Percentiles rank a stretch among this genome's conserved stretches.
phyloP scores from a whole-genome alignment of 2,329 filamentous ascomycete genomes.

The Nothopassalora personata region DNA sequence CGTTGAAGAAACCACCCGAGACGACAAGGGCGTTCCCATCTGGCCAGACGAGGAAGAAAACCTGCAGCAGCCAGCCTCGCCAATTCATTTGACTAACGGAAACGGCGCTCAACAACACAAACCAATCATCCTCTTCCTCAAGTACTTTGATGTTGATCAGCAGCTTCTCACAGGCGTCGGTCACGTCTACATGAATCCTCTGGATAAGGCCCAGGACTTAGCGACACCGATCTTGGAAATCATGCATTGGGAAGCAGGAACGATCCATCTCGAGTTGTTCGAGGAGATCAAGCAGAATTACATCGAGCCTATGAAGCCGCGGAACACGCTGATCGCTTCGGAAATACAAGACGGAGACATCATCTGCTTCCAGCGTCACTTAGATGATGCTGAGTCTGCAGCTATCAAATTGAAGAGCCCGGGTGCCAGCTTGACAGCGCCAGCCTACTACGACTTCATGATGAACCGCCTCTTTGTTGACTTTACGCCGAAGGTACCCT shows the following conservation, averaged over 20 bases:
- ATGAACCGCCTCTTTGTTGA: slow-evolving; percentile 74
- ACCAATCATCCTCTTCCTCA: slow-evolving; percentile 80
- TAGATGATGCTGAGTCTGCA: slow-evolving; percentile 37
- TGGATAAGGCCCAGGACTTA: slow-evolving; percentile 82
- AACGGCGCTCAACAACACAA: slow-evolving; percentile 35
- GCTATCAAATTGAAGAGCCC: slow-evolving; percentile 27
- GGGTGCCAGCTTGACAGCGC: slow-evolving; percentile 25
- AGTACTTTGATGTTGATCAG: slow-evolving; percentile 75
- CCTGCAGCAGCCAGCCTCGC: slow-evolving; percentile 43
- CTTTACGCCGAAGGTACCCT: slow-evolving; percentile 61
- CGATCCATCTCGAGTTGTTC: slow-evolving; percentile 62
- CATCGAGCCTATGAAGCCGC: slow-evolving; percentile 86
- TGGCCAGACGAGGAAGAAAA: slow-evolving; percentile 62
- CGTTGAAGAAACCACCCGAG: slow-evolving; percentile 70
- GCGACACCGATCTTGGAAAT: slow-evolving; percentile 69
- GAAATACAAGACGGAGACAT: slow-evolving; percentile 98
- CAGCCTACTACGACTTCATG: slow-evolving; percentile 81
- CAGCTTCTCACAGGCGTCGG: slow-evolving; percentile 73
- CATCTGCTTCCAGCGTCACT: slow-evolving; percentile 77
- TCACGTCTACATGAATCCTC: slow-evolving; percentile 80
- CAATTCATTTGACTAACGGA: slow-evolving; percentile 38
- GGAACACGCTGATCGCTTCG: slow-evolving; percentile 85
- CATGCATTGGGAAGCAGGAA: slow-evolving; percentile 78
- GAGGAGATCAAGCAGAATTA: slow-evolving; percentile 98
- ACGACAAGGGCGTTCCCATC: slow-evolving; percentile 63